A percentile compares a stretch with the other conserved stretches of the same genome.
Evolutionary conservation across 1,139 yeast species (phyloP).

Genomic region (Diutina mesorugosa): DNA sequence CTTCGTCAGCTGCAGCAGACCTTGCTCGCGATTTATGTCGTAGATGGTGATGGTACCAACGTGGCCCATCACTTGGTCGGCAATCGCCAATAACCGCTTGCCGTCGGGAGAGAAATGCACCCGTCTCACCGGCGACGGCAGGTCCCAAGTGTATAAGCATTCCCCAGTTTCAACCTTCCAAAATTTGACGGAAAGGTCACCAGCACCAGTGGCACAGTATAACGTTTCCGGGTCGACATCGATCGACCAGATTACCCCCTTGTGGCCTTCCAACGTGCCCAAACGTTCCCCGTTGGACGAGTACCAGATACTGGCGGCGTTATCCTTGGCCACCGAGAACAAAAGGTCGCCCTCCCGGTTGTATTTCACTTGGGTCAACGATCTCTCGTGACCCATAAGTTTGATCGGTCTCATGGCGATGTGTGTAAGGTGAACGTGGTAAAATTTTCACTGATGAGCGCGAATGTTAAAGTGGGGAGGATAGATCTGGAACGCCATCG

Average conservation of each 20-base stretch:
- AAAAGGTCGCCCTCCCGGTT: slow-evolving; percentile 92
- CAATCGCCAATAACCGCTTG: slow-evolving; percentile 55
- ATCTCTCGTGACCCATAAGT: slow-evolving; percentile 76
- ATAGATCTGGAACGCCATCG: not conserved
- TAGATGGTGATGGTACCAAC: slow-evolving; percentile 66
- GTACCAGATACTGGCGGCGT: slow-evolving; percentile 82
- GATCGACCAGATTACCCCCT: slow-evolving; percentile 92
- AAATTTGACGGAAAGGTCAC: slow-evolving; percentile 74
- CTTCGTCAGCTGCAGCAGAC: slow-evolving; percentile 23
- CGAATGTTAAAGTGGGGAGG: not conserved
- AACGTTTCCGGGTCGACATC: slow-evolving; percentile 66
- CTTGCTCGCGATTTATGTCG: slow-evolving; percentile 35
- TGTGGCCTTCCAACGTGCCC: slow-evolving; percentile 79
- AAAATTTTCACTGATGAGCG: not conserved
- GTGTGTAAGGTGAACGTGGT: not conserved
- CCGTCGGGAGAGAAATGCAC: slow-evolving; percentile 79
- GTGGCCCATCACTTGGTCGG: slow-evolving; percentile 91
- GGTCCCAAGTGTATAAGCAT: slow-evolving; percentile 60
- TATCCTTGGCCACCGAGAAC: slow-evolving; percentile 88
- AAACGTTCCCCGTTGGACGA: slow-evolving; percentile 93
- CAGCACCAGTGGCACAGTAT: slow-evolving; percentile 78
- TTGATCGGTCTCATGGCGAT: slow-evolving; percentile 34
- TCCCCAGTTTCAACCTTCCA: slow-evolving; percentile 81
- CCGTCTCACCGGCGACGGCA: slow-evolving; percentile 80
- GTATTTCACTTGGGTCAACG: slow-evolving; percentile 82